Evolutionary conservation across 169 alveolate genomes (phyloP), one percentile per base, ranked within the genome.

Genomic region (Plasmodium malariae): DNA sequence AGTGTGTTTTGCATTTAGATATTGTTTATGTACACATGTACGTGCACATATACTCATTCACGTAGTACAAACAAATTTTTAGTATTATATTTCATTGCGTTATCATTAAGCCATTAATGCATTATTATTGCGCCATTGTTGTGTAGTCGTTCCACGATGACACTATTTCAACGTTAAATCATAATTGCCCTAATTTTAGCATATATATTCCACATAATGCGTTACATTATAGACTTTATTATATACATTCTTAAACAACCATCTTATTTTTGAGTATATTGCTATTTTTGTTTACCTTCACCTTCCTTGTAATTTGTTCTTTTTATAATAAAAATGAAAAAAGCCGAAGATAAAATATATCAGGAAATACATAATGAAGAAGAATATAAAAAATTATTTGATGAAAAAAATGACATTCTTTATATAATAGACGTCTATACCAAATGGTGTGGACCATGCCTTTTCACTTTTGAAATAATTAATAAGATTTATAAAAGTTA

Each of bases 401-500:
- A 37, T 37, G 73, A 70, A 30, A 68, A 70, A 60, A 86, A 86
- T 70, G 92, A 86, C 51, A 57, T 86, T n/a, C 87, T 86, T 19
- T 86, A 86, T 62, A 86, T 86, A 43, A 72, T 86, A 43, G 92
- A 86, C 37, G 70, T 86, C 36, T 86, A 86, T 45, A 86, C 92
- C 1, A 32, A 71, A 34, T 86, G 92, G 92, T 86, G 92, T 49
- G 92, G 92, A 12, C 87, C 92, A 54, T 86, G 92, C 43, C 32
- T 86, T 60, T 59, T 86, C 40, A 86, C 87, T 12, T 86, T 86
- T 57, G 92, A 86, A 86, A 86, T 86, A 45, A 70, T 86, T 37
- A 86, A 86, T 32, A 86, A 68, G 43, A 86, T 86, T 36, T 86
- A 86, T 73, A 86, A 86, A 37, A 49, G 51, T 28, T 69, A 86